phyloP scores from a whole-genome alignment of 768 basidiomycete genomes.

The Strobilomyces confusus region DNA sequence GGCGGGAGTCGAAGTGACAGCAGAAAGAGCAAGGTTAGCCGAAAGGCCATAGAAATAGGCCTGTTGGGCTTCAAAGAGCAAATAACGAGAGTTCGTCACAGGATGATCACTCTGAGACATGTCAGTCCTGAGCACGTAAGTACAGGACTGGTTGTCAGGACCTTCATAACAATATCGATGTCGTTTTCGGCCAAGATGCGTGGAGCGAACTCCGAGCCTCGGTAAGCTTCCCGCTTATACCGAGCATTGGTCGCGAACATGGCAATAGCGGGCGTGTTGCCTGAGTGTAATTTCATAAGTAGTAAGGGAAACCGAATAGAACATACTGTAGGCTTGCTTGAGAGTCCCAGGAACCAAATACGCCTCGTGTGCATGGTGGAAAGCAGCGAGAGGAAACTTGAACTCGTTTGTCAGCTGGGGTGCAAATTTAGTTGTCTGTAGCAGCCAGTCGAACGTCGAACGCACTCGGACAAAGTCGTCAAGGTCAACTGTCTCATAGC shows the following conservation, averaged over 20 bases:
- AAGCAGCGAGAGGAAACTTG: conserved; percentile 73
- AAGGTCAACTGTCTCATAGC: conserved; percentile 60
- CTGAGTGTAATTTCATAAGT: conserved; percentile 20
- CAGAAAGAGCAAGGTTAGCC: conserved; percentile 58
- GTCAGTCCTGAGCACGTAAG: conserved; percentile 3
- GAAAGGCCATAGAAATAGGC: conserved; percentile 71
- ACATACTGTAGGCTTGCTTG: conserved; percentile 58
- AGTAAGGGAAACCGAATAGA: neutral
- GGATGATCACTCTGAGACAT: conserved; percentile 47
- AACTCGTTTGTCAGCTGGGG: conserved; percentile 86
- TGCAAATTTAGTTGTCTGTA: conserved; percentile 1
- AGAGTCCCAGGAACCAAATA: conserved; percentile 84
- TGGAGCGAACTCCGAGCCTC: conserved; percentile 62
- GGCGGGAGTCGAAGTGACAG: conserved; percentile 72
- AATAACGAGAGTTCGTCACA: conserved; percentile 50
- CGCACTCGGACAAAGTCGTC: conserved; percentile 64
- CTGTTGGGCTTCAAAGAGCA: conserved; percentile 58
- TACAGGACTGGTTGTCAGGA: conserved; percentile 26
- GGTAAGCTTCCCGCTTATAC: conserved; percentile 59
- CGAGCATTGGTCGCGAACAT: conserved; percentile 77
- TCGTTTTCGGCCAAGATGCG: conserved; percentile 55
- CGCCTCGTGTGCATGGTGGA: conserved; percentile 87
- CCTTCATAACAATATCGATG: conserved; percentile 61
- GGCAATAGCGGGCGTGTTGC: conserved; percentile 66
- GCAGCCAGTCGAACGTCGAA: conserved; percentile 3